A percentile compares a stretch with the other conserved stretches of the same genome.
Evolutionary conservation across 495 filamentous ascomycete species (phyloP).

Genomic region (Annulohypoxylon moriforme): DNA sequence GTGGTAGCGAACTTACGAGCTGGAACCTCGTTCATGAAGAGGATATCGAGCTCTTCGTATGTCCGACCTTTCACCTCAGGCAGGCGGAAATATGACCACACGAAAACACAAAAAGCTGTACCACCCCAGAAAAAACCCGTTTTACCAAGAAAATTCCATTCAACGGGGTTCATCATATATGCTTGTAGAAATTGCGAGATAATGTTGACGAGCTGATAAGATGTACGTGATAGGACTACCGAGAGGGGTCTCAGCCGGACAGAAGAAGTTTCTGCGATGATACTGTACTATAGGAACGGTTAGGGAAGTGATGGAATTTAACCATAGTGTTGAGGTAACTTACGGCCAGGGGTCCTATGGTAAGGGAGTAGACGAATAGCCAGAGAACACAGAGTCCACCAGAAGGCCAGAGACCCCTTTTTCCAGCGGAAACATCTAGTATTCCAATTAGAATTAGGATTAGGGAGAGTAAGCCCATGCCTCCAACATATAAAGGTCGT

Average conservation of each 20-base stretch:
- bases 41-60: conserved; percentile 63
- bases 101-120: conserved; percentile 53
- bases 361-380: conserved; percentile 54
- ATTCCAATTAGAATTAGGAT: conserved; percentile 53
- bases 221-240: conserved; percentile 64
- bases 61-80: conserved; percentile 53
- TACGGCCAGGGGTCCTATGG: conserved; percentile 57
- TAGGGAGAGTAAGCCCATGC: conserved; percentile 49
- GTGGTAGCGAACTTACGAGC: conserved; percentile 56
- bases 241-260: conserved; percentile 62
- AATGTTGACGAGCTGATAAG: conserved; percentile 68
- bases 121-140: conserved; percentile 63
- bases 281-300: conserved; percentile 54
- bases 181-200: conserved; percentile 70
- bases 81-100: conserved; percentile 47
- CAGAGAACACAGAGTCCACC: conserved; percentile 57
- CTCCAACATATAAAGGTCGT: conserved; percentile 59
- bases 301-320: conserved; percentile 33
- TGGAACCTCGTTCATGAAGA: conserved; percentile 59
- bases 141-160: conserved; percentile 57
- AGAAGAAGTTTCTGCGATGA: conserved; percentile 64
- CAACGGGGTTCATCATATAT: conserved; percentile 60
- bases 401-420: conserved; percentile 40
- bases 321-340: conserved; percentile 5
- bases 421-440: conserved; percentile 42